Evolutionary conservation across 2,329 filamentous ascomycete species (phyloP).

Genomic region (Ascochyta koolunga): DNA sequence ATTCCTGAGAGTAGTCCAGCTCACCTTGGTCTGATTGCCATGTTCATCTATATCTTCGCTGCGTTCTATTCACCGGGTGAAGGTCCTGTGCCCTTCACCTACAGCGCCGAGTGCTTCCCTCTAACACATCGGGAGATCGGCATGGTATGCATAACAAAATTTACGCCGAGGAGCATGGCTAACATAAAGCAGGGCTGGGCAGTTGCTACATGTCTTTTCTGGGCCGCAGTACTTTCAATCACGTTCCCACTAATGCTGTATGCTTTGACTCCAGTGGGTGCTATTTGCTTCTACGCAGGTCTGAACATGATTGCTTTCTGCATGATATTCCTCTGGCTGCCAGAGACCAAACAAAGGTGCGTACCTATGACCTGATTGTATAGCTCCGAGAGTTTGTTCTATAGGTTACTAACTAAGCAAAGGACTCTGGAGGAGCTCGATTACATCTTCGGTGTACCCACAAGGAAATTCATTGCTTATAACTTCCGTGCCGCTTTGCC

Average conservation of each 20-base stretch:
- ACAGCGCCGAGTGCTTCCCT: slow-evolving; percentile 59
- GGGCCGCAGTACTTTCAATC: slow-evolving; percentile 64
- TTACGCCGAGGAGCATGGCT: neutral
- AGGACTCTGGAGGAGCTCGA: slow-evolving; percentile 57
- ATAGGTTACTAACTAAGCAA: slow-evolving; percentile 41
- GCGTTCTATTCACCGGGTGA: slow-evolving; percentile 51
- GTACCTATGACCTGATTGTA: slow-evolving; percentile 2
- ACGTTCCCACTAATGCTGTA: slow-evolving; percentile 66
- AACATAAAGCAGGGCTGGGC: slow-evolving; percentile 53
- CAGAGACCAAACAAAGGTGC: slow-evolving; percentile 20
- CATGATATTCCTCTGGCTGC: slow-evolving; percentile 56
- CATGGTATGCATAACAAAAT: slow-evolving; percentile 26
- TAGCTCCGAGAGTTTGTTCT: too few relatives aligned
- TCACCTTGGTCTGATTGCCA: slow-evolving; percentile 54
- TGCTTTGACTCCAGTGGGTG: slow-evolving; percentile 58
- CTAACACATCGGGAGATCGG: slow-evolving; percentile 63
- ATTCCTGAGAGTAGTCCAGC: slow-evolving; percentile 33
- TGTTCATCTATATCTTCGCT: slow-evolving; percentile 63
- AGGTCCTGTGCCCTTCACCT: slow-evolving; percentile 16
- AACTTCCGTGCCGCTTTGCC: slow-evolving; percentile 43
- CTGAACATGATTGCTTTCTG: slow-evolving; percentile 66
- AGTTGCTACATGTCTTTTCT: slow-evolving; percentile 69
- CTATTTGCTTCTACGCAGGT: slow-evolving; percentile 67
- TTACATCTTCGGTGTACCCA: slow-evolving; percentile 57
- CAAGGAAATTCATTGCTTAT: slow-evolving; percentile 48